Conservation (phyloP, 441 rosid species). For the Adansonia rubrostipa region DNA sequence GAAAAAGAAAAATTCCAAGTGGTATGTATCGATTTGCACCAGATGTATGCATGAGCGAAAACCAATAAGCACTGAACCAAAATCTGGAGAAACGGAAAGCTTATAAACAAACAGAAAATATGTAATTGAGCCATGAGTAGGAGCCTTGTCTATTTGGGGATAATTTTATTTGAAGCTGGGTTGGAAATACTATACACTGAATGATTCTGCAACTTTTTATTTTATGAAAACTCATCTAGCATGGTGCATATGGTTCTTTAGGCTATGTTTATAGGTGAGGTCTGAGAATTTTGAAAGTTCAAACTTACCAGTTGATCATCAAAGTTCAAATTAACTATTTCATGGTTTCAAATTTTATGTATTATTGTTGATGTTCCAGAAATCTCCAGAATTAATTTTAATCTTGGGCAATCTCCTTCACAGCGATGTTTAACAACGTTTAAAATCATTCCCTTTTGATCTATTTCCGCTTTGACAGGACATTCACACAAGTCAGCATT, state of each 20-base stretch:
- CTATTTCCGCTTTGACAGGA: constrained; percentile 55
- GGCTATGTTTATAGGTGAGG: background rate
- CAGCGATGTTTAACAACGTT: constrained; percentile 7
- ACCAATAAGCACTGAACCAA: background rate
- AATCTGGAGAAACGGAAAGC: constrained; percentile 9
- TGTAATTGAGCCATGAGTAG: constrained; percentile 16
- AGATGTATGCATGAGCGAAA: background rate
- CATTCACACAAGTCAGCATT: constrained; percentile 97
- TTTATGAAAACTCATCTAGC: constrained; percentile 5
- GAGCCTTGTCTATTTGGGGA: constrained; percentile 9
- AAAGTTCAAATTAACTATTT: constrained; percentile 18
- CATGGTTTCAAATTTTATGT: background rate
- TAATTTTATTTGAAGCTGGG: constrained; percentile 5
- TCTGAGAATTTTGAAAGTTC: constrained; percentile 12
- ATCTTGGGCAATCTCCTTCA: constrained; percentile 4
- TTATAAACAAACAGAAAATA: constrained; percentile 2
- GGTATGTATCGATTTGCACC: background rate
- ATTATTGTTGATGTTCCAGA: constrained; percentile 3
- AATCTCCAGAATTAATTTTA: constrained; percentile 10
- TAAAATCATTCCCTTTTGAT: constrained; percentile 26
- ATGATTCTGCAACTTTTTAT: background rate
- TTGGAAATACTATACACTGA: background rate
- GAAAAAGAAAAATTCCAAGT: background rate
- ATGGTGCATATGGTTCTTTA: constrained; percentile 11
- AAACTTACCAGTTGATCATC: constrained; percentile 8